Evolutionary conservation across 2,329 filamentous ascomycete genomes (phyloP), one percentile per base, ranked within the genome.

Genomic region (Phyllosticta citrichinensis): DNA sequence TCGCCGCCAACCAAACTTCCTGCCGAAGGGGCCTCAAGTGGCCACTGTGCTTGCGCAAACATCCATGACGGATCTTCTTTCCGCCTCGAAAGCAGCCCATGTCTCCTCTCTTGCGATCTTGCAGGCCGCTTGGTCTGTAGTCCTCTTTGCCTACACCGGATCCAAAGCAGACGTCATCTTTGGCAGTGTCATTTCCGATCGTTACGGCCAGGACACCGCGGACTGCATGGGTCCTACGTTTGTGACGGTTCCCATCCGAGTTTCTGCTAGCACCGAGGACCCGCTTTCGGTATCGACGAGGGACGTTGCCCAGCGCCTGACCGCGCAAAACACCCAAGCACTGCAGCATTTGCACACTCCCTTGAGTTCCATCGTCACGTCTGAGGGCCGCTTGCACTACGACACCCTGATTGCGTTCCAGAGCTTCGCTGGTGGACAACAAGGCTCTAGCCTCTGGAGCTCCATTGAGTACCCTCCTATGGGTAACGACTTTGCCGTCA

Each of bases 401-500:
- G 60, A 62, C 20, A 62, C 60, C 1, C 17, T 58, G 56, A 14
- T 62, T 10, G 60, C 60, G 1, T 62, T 62, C 12, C 60, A 62
- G 60, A 58, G 52, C 30, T 62, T 62, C 27, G 35, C 60, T 17
- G 55, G 56, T 24, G 60, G 52, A 17, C 30, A 22, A 19, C 22
- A 51, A 10, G 33, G 20, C 14, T 54, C 52, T n/a, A 35, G 30
- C 14, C 56, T 62, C 6, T 62, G 60, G 60, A 58, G 52, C 17
- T 58, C 60, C 5, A 58, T 62, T 19, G 62, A 62, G 61, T 69
- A 20, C 55, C 66, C 8, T 63, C 68, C 35, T 65, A 72, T 72
- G 69, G 68, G 65, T 5, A 69, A 69, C 24, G 69, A 73, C 55
- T 70, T 70, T 56, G 66, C 67, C 1, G 68, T 71, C 2, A 71